These are phyloP conservation scores for Pseudonitzschia delicatissima DNA, from an alignment of 108 stramenopile species.

Conservation along the genomic window DNA sequence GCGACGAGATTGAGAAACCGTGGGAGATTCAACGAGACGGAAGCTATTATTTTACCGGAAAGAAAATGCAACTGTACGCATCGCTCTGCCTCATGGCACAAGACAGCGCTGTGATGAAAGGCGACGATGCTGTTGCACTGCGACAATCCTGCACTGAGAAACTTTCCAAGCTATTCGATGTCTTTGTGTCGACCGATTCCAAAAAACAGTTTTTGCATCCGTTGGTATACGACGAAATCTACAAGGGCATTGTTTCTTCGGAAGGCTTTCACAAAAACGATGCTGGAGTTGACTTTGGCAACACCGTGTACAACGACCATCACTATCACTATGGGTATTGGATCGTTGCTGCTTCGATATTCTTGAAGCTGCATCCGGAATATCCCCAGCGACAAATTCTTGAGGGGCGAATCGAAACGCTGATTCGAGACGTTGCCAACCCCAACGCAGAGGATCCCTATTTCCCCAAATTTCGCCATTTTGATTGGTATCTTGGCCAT, in stretches of 20 bases:
- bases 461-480: conserved; percentile 14
- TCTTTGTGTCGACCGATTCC: neutral
- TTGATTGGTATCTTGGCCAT: conserved; percentile 12
- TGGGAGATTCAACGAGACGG: neutral
- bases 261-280: neutral
- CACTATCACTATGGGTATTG: conserved; percentile 18
- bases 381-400: neutral
- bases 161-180: neutral
- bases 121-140: neutral
- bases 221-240: conserved; percentile 3
- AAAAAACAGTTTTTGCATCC: neutral
- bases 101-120: neutral
- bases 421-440: conserved; percentile 9
- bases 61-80: neutral
- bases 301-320: conserved; percentile 14
- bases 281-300: neutral
- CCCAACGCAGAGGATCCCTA: conserved; percentile 8
- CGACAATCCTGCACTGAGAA: neutral
- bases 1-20: neutral
- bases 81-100: conserved; percentile 2
- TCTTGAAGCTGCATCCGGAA: neutral
- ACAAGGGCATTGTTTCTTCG: neutral
- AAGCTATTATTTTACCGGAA: conserved; percentile 7
- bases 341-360: neutral
- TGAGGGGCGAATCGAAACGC: neutral